These are phyloP conservation scores for Metarhizium album DNA, from an alignment of 2,329 filamentous ascomycete genomes.

Conservation along the genomic window DNA sequence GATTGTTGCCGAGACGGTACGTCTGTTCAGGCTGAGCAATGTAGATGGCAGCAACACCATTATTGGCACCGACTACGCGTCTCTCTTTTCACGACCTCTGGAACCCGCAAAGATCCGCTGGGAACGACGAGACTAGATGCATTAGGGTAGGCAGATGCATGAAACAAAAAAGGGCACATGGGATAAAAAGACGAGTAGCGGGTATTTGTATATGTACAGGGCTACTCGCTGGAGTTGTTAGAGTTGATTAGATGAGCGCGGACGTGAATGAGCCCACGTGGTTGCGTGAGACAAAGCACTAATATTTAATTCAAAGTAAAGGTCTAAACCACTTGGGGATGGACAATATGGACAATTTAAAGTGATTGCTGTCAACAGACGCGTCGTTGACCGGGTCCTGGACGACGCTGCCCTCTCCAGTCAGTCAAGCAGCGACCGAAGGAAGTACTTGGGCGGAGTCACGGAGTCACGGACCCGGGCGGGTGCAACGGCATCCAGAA, in stretches of 20 bases:
- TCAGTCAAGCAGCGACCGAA: too few species aligned
- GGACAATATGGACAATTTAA: too few species aligned
- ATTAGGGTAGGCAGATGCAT: neutral
- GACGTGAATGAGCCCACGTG: neutral
- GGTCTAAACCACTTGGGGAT: neutral
- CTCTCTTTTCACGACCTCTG: slow-evolving; percentile 63
- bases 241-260: neutral
- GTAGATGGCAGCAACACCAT: slow-evolving; percentile 58
- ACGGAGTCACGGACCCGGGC: neutral
- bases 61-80: slow-evolving; percentile 57
- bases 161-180: neutral
- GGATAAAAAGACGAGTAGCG: slow-evolving; percentile 1
- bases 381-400: too few species aligned
- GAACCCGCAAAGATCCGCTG: slow-evolving; percentile 64
- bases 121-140: slow-evolving; percentile 50
- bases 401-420: too few species aligned
- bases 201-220: neutral
- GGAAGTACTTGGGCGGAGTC: neutral
- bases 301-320: slow-evolving; percentile 4
- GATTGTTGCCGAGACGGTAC: slow-evolving; percentile 66
- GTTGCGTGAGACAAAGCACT: slow-evolving; percentile 1
- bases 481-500: neutral
- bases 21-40: slow-evolving; percentile 71
- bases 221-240: slow-evolving; percentile 5
- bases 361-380: too few species aligned